These are phyloP conservation scores for Flaveria bidentis DNA, from an alignment of 129 eudicot genomes.

Conservation along the genomic window DNA sequence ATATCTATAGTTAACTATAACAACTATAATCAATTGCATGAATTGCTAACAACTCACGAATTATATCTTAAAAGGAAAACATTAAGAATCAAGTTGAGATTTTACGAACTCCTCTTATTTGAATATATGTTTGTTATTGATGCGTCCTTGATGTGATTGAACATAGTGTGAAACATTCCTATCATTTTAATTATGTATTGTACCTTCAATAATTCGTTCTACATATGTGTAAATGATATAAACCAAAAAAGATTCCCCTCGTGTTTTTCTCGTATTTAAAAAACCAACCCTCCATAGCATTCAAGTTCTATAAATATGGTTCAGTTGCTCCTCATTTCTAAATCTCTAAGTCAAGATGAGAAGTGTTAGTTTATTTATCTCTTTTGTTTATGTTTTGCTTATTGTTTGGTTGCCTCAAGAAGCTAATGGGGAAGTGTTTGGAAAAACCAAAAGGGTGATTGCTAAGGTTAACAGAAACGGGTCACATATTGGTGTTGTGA, in stretches of 20 bases:
- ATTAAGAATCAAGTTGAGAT: no score
- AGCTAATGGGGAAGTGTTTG: constrained; percentile 30
- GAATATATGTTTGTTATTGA: no score
- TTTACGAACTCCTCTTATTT: no score
- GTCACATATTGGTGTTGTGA: constrained; percentile 55
- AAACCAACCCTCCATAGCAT: background rate
- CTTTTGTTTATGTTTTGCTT: background rate
- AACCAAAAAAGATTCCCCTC: background rate
- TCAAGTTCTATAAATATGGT: background rate
- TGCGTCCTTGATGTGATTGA: no score
- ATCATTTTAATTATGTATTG: background rate
- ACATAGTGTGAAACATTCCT: background rate
- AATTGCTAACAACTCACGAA: no score
- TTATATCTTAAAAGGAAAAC: no score
- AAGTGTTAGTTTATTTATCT: background rate
- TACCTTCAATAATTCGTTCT: background rate
- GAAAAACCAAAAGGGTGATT: constrained; percentile 26
- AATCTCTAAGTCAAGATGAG: constrained; percentile 15
- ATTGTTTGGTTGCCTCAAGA: constrained; percentile 13
- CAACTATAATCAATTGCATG: no score
- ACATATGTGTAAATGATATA: background rate
- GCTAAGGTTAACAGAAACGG: constrained; percentile 39
- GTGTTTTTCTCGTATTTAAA: background rate
- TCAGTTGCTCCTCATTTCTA: background rate
- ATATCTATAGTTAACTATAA: no score